Percentiles rank a stretch among this genome's conserved stretches.
phyloP scores from a whole-genome alignment of 345 rosid genomes.

The Xanthoceras sorbifolium region DNA sequence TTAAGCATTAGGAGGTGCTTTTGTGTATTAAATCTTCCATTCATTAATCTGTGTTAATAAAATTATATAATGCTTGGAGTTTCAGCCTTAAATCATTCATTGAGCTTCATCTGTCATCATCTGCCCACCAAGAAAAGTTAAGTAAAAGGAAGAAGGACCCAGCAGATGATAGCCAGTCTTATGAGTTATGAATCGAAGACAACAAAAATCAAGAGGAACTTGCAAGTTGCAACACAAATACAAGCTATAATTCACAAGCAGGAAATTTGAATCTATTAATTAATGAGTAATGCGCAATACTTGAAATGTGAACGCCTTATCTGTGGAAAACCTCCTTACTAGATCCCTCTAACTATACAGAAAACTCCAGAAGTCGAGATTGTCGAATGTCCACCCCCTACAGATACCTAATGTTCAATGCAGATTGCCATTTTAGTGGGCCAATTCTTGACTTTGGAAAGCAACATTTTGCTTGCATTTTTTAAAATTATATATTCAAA shows the following conservation, averaged over 20 bases:
- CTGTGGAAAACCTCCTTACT: not conserved
- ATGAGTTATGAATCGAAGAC: not conserved
- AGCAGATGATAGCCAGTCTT: not conserved
- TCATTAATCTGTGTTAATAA: not conserved
- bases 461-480: constrained; percentile 12
- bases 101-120: not conserved
- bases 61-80: not conserved
- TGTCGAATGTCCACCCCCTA: not conserved
- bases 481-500: not conserved
- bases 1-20: not conserved
- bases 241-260: not conserved
- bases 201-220: not conserved
- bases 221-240: not conserved
- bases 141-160: not conserved
- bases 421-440: constrained; percentile 6
- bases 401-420: not conserved
- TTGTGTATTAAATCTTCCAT: not conserved
- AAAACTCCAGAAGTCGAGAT: constrained; percentile 1
- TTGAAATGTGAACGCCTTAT: not conserved
- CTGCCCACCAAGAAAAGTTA: not conserved
- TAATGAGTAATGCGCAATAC: not conserved
- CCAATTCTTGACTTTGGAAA: constrained; percentile 11
- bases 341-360: not conserved
- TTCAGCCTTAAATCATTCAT: not conserved
- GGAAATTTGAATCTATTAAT: not conserved